Base-by-base conservation (phyloP, 169 alveolate species). In the Plasmodium cynomolgi region DNA sequence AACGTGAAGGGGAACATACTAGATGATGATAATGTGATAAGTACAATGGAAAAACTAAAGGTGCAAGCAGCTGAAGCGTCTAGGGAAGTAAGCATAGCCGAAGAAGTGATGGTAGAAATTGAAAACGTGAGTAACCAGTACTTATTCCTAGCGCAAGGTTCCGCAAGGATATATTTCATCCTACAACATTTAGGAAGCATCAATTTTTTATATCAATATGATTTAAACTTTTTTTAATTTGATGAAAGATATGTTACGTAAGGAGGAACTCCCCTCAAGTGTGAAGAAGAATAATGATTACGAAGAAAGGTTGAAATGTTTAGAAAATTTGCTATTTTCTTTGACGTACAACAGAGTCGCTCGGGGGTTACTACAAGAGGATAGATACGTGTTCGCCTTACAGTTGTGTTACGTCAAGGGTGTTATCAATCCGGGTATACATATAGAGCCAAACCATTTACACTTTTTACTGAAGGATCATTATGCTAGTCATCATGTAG, bases 1-100 rank as follows among this genome's bases (percentile, higher is more conserved):
- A 98, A 98, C 92, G 98, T 98, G 33, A 97, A 98, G 96, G 99
- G 99, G 34, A 98, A 98, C 91, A 98, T 99, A 81, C 94, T 99
- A 41, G 99, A 99, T 91, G 99, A 98, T 86, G 99, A 98, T 75
- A 96, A 96, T 56, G 98, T 98, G 62, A 97, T 98, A 84, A 93
- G 96, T 47, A 97, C 99, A 74, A 81, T 97, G 95, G 98, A 96
- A 84, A 96, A 95, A 82, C 97, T 99, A 37, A 99, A 99, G 91
- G 97, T 96, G 56, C 99, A 99, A 95, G 98, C 99, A 1, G 98
- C 98, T 26, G 98, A 97, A 41, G 98, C 99, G 62, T 97, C 97
- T 74, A 95, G 93, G 20, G 98, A 98, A 95, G 98, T 98, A 72
- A 97, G 97, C 17, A 97, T 97, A 80, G 98, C 99, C 73, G 99